phyloP scores from a whole-genome alignment of 345 rosid genomes.

The Lumnitzera littorea region DNA sequence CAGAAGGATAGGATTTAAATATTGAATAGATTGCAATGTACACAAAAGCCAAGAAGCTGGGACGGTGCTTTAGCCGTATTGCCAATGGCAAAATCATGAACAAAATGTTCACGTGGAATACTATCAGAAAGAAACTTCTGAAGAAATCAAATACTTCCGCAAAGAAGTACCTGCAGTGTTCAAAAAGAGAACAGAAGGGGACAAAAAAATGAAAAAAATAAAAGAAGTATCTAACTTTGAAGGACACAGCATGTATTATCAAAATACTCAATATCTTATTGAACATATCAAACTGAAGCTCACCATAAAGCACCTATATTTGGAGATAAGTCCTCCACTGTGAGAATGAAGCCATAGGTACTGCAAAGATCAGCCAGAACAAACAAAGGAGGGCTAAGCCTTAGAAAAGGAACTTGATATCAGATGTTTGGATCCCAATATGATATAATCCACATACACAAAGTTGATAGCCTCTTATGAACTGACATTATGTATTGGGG shows the following conservation, averaged over 20 bases:
- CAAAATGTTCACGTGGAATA: slow-evolving; percentile 73
- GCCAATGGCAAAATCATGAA: slow-evolving; percentile 85
- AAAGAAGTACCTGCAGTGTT: slow-evolving; percentile 79
- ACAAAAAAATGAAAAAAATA: too few relatives aligned
- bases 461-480: too few relatives aligned
- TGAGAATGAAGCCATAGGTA: slow-evolving; percentile 90
- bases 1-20: slow-evolving; percentile 94
- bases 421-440: too few relatives aligned
- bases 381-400: too few relatives aligned
- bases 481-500: too few relatives aligned
- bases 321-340: slow-evolving; percentile 89
- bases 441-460: too few relatives aligned
- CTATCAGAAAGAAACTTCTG: slow-evolving; percentile 82
- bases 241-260: too few relatives aligned
- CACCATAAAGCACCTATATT: slow-evolving; percentile 91
- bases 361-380: slow-evolving; percentile 34
- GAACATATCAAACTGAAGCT: slow-evolving; percentile 10
- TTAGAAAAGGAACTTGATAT: too few relatives aligned
- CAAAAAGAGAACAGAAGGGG: too few relatives aligned
- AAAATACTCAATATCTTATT: too few relatives aligned
- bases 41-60: slow-evolving; percentile 86
- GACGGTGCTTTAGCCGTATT: slow-evolving; percentile 77
- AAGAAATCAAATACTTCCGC: slow-evolving; percentile 93
- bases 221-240: too few relatives aligned
- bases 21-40: slow-evolving; percentile 73